Evolutionary conservation across 306 rosid genomes (phyloP).

Genomic region (Herpetospermum pedunculosum): DNA sequence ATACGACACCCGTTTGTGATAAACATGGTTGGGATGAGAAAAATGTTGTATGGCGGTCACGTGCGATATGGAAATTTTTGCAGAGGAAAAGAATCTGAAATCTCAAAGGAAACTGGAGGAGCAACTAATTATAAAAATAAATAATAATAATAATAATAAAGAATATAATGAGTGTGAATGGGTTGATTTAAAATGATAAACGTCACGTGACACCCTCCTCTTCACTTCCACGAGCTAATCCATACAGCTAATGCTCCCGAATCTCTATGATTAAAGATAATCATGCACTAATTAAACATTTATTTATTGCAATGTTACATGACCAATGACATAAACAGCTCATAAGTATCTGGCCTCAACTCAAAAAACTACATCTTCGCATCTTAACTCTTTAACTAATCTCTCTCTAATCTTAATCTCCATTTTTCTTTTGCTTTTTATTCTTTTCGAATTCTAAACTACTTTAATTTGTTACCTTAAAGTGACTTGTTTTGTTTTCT

Average conservation of each 20-base stretch:
- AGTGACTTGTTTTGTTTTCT: neutral
- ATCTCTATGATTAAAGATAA: slow-evolving; percentile 12
- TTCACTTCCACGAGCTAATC: neutral
- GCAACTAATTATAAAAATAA: neutral
- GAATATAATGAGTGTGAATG: neutral
- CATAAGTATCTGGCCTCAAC: neutral
- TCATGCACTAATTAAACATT: slow-evolving; percentile 5
- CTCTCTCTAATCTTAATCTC: neutral
- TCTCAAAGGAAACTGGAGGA: neutral
- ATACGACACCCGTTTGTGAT: no score
- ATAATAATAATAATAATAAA: no score
- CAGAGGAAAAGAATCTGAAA: neutral
- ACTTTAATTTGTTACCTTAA: neutral
- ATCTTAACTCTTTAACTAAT: neutral
- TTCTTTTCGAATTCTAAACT: neutral
- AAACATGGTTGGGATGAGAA: neutral
- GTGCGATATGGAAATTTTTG: neutral
- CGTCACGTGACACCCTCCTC: neutral
- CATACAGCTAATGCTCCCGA: slow-evolving; percentile 12
- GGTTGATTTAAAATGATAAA: neutral
- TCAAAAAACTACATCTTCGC: neutral
- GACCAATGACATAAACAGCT: neutral
- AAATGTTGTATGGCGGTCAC: neutral
- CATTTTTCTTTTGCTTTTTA: neutral
- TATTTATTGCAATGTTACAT: neutral